phyloP scores from a whole-genome alignment of 164 flowering plant genomes.

The Stephania yunnanensis region DNA sequence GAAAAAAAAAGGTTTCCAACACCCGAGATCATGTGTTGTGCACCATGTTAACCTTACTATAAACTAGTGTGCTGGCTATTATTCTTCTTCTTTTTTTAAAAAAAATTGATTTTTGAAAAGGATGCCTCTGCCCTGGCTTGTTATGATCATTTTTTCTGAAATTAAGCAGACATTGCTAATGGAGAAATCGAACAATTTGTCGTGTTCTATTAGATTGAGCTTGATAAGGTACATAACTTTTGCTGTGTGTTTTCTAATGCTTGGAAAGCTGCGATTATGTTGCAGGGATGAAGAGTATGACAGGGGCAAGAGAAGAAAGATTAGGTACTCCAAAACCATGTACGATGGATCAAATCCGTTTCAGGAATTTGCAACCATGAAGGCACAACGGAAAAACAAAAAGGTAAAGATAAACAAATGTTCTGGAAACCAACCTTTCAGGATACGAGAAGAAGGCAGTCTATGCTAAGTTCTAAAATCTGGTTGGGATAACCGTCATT shows the following conservation, averaged over 20 bases:
- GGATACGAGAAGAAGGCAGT: constrained; percentile 36
- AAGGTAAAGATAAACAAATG: constrained; percentile 30
- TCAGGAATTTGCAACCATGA: constrained; percentile 58
- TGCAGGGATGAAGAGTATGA: constrained; percentile 91
- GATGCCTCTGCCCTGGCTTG: too few relatives aligned
- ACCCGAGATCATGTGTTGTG: too few relatives aligned
- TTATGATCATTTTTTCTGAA: too few relatives aligned
- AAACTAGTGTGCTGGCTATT: too few relatives aligned
- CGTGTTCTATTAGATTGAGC: background rate
- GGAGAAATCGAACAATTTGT: too few relatives aligned
- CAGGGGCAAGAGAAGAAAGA: constrained; percentile 74
- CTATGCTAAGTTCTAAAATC: background rate
- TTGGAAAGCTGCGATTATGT: background rate
- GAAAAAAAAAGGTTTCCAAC: too few relatives aligned
- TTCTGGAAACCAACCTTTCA: constrained; percentile 49
- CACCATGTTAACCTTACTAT: too few relatives aligned
- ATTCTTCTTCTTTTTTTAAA: too few relatives aligned
- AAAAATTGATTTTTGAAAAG: too few relatives aligned
- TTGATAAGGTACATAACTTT: background rate
- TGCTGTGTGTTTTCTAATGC: background rate
- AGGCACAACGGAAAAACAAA: constrained; percentile 28
- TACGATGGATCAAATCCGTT: constrained; percentile 68
- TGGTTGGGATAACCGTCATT: background rate
- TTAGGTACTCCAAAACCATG: constrained; percentile 25
- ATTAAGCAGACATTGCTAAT: too few relatives aligned